Evolutionary conservation across 306 rosid species (phyloP).

Genomic region (Begonia fuchsioides): DNA sequence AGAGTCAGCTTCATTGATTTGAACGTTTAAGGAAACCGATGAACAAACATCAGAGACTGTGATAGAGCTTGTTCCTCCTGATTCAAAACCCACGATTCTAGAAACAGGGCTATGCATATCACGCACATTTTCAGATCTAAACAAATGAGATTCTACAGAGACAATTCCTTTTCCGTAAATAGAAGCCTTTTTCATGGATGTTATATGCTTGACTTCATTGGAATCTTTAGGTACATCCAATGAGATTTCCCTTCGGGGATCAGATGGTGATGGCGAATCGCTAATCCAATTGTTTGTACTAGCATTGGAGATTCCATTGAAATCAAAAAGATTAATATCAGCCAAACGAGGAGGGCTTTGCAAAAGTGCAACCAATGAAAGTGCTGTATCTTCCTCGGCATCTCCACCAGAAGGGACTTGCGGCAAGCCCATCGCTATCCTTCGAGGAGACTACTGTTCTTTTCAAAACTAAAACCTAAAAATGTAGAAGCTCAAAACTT

Average conservation of each 20-base stretch:
- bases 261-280: conserved; percentile 32
- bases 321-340: conserved; percentile 36
- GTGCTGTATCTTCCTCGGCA: conserved; percentile 33
- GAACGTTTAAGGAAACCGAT: conserved; percentile 14
- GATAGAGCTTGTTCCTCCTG: conserved; percentile 38
- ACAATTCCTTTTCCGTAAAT: conserved; percentile 42
- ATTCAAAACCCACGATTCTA: conserved; percentile 78
- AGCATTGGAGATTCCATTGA: conserved; percentile 29
- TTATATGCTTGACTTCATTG: conserved; percentile 26
- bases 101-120: conserved; percentile 55
- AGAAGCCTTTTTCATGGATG: conserved; percentile 44
- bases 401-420: conserved; percentile 48
- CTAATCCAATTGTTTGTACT: conserved; percentile 19
- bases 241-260: conserved; percentile 30
- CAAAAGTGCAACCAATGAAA: conserved; percentile 29
- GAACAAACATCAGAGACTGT: conserved; percentile 23
- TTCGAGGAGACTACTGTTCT: conserved; percentile 6
- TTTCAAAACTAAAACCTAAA: conserved; percentile 8
- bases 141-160: conserved; percentile 29
- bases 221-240: conserved; percentile 32
- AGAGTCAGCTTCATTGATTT: conserved; percentile 26
- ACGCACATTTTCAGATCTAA: conserved; percentile 30
- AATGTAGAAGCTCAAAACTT: not conserved
- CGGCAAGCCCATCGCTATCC: conserved; percentile 69
- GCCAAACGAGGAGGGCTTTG: conserved; percentile 41